Evolutionary conservation across 495 filamentous ascomycete species (phyloP).

Genomic region (Penicillium samsonianum): DNA sequence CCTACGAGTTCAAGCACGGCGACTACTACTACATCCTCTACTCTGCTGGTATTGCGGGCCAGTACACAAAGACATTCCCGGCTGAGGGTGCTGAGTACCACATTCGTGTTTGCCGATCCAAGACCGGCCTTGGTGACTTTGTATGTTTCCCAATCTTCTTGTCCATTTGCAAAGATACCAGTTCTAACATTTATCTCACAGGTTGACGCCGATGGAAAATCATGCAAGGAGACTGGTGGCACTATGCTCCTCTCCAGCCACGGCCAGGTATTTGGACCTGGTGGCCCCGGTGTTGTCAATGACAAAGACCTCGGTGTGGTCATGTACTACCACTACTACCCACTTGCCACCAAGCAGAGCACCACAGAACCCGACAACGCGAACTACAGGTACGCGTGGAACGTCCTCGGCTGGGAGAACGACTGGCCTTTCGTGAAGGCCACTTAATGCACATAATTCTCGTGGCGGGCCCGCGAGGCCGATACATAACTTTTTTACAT

Average conservation of each 20-base stretch:
- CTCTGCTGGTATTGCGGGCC: conserved; percentile 63
- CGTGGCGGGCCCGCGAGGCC: conserved; percentile 12
- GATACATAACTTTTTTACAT: conserved; percentile 2
- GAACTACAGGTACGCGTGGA: conserved; percentile 65
- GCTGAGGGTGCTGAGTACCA: conserved; percentile 63
- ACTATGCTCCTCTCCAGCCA: conserved; percentile 63
- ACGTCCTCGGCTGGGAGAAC: conserved; percentile 56
- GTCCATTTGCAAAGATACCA: background rate
- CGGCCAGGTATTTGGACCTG: conserved; percentile 66
- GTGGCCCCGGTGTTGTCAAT: conserved; percentile 59
- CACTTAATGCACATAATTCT: conserved; percentile 15
- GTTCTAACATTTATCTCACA: conserved; percentile 16
- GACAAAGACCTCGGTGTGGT: conserved; percentile 51
- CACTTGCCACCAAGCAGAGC: conserved; percentile 50
- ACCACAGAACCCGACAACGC: conserved; percentile 52
- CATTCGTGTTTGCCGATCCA: conserved; percentile 63
- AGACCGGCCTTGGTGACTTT: conserved; percentile 53
- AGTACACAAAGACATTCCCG: conserved; percentile 51
- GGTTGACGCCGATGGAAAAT: conserved; percentile 58
- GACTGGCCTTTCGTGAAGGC: conserved; percentile 57
- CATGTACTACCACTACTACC: conserved; percentile 70
- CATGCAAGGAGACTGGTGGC: conserved; percentile 61
- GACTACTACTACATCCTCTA: conserved; percentile 69
- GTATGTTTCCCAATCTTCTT: conserved; percentile 35
- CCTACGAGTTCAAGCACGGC: conserved; percentile 55